Percentiles rank a stretch among this genome's conserved stretches.
Conservation (phyloP, 2,329 filamentous ascomycete genomes). For the Ophiostoma novo-ulmi region DNA sequence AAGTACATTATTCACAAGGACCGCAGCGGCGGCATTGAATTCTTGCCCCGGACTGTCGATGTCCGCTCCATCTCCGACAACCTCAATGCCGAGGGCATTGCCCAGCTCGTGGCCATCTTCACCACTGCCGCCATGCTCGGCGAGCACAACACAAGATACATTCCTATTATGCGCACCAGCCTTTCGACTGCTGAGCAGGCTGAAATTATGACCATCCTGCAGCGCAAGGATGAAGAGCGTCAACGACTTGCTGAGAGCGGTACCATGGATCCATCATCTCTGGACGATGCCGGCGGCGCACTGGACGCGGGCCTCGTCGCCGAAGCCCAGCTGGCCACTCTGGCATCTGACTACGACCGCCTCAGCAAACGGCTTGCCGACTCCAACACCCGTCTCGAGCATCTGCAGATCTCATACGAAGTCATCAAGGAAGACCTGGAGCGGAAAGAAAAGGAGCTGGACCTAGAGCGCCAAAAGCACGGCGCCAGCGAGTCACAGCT, state of each 20-base stretch:
- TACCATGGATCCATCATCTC: constrained; percentile 31
- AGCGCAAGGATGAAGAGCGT: constrained; percentile 44
- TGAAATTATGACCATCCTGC: constrained; percentile 46
- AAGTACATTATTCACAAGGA: constrained; percentile 54
- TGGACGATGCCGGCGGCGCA: constrained; percentile 37
- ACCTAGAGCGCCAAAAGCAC: constrained; percentile 50
- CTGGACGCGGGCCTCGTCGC: constrained; percentile 53
- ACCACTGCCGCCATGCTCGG: constrained; percentile 36
- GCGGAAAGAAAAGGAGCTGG: constrained; percentile 49
- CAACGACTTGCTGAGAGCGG: constrained; percentile 25
- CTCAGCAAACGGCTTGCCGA: constrained; percentile 55
- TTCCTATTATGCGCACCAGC: constrained; percentile 33
- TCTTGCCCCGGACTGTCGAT: constrained; percentile 28
- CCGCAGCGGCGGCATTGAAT: constrained; percentile 27
- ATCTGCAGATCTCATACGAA: constrained; percentile 59
- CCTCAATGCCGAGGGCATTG: constrained; percentile 27
- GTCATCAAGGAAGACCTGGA: constrained; percentile 60
- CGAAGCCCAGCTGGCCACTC: constrained; percentile 50
- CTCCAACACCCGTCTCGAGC: constrained; percentile 54
- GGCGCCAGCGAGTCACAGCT: constrained; percentile 49
- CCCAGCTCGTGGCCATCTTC: constrained; percentile 34
- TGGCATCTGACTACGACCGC: constrained; percentile 48
- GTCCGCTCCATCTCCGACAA: constrained; percentile 28
- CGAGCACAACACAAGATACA: constrained; percentile 32
- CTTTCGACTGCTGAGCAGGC: constrained; percentile 38